These are phyloP conservation scores for Thymus quinquecostatus DNA, from an alignment of 257 asterid species.

Conservation along the genomic window DNA sequence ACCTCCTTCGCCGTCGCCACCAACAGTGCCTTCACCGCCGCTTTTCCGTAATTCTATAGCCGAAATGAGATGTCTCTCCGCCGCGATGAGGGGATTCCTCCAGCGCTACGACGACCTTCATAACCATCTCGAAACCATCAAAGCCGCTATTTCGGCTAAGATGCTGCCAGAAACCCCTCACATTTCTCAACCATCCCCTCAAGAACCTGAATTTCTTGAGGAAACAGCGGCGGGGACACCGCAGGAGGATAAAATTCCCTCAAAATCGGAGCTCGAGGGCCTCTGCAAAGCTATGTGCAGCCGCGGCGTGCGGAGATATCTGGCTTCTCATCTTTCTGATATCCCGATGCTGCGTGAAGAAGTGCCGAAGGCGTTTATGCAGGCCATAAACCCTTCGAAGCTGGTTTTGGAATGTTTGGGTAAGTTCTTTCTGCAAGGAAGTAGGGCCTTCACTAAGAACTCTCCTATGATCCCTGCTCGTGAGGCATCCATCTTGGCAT, in stretches of 20 bases:
- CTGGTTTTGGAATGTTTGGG: constrained; percentile 70
- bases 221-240: not conserved
- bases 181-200: constrained; percentile 20
- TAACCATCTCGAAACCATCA: constrained; percentile 55
- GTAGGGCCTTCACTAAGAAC: constrained; percentile 48
- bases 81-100: constrained; percentile 55
- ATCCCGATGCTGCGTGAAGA: constrained; percentile 56
- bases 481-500: constrained; percentile 66
- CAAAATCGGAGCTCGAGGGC: constrained; percentile 55
- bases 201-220: not conserved
- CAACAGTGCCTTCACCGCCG: constrained; percentile 21
- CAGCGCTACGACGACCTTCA: constrained; percentile 62
- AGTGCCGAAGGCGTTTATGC: constrained; percentile 65
- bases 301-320: constrained; percentile 56
- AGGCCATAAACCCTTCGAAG: constrained; percentile 57
- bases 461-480: constrained; percentile 65
- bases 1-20: constrained; percentile 34
- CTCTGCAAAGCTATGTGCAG: constrained; percentile 56
- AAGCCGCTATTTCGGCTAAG: constrained; percentile 45
- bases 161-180: constrained; percentile 35
- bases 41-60: constrained; percentile 39
- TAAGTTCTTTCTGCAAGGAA: constrained; percentile 79
- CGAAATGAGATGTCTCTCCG: constrained; percentile 52
- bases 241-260: constrained; percentile 10
- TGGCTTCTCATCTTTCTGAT: constrained; percentile 43